A percentile compares a stretch with the other conserved stretches of the same genome.
Evolutionary conservation across 257 asterid genomes (phyloP).

Genomic region (Lithospermum erythrorhizon): DNA sequence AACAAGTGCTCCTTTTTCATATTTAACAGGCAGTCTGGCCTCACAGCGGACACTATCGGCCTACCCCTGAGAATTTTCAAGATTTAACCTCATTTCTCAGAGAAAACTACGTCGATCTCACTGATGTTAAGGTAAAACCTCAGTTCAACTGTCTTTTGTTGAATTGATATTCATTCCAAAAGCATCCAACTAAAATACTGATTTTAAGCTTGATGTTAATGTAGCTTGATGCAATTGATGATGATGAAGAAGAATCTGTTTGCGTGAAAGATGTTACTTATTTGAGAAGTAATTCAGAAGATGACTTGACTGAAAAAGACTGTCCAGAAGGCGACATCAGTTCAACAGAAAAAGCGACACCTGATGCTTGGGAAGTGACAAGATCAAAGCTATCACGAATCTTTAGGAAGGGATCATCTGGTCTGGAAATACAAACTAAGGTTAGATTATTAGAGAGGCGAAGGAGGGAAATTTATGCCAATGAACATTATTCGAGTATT

Average conservation of each 20-base stretch:
- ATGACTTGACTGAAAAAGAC: slow-evolving; percentile 33
- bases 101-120: slow-evolving; percentile 60
- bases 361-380: slow-evolving; percentile 11
- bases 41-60: slow-evolving; percentile 91
- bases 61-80: slow-evolving; percentile 77
- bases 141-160: slow-evolving; percentile 1
- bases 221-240: slow-evolving; percentile 59
- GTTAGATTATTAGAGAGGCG: slow-evolving; percentile 30
- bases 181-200: slow-evolving; percentile 6
- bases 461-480: slow-evolving; percentile 17
- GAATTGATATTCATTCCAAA: not conserved
- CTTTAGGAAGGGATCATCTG: slow-evolving; percentile 24
- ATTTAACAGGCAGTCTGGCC: slow-evolving; percentile 88
- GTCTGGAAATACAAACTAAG: slow-evolving; percentile 54
- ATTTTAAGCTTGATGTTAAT: slow-evolving; percentile 8
- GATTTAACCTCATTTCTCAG: slow-evolving; percentile 55
- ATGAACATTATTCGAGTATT: slow-evolving; percentile 10
- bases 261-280: slow-evolving; percentile 29
- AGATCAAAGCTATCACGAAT: slow-evolving; percentile 13
- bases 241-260: slow-evolving; percentile 41
- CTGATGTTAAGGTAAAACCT: slow-evolving; percentile 53
- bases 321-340: slow-evolving; percentile 20
- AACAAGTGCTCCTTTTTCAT: slow-evolving; percentile 5
- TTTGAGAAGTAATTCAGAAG: slow-evolving; percentile 51
- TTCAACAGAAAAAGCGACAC: slow-evolving; percentile 17